Evolutionary conservation across 306 rosid species (phyloP).

Genomic region (Begonia peltatifolia): DNA sequence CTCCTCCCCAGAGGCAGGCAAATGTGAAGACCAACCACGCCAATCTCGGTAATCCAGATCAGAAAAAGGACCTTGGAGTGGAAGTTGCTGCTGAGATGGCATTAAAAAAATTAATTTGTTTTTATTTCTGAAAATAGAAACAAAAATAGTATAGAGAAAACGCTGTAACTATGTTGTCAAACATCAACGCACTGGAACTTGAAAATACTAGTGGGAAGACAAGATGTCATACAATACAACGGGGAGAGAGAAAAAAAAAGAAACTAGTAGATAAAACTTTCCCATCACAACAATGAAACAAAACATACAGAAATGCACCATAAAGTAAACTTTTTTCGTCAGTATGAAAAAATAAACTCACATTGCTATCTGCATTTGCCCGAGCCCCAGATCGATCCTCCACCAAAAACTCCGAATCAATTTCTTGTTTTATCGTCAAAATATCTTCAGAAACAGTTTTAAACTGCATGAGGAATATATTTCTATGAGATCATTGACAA

Average conservation of each 20-base stretch:
- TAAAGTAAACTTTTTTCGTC: neutral
- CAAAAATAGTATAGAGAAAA: too few relatives aligned
- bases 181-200: neutral
- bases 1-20: constrained; percentile 17
- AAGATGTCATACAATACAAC: too few relatives aligned
- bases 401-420: constrained; percentile 19
- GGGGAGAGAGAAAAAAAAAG: too few relatives aligned
- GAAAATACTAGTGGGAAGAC: neutral
- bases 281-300: neutral
- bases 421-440: constrained; percentile 23
- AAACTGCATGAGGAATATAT: constrained; percentile 7
- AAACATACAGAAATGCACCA: neutral
- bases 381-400: constrained; percentile 26
- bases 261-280: too few relatives aligned
- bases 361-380: constrained; percentile 17
- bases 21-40: constrained; percentile 26
- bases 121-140: neutral
- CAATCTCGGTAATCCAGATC: constrained; percentile 30
- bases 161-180: too few relatives aligned
- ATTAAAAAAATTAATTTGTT: neutral
- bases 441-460: constrained; percentile 18
- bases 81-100: constrained; percentile 13
- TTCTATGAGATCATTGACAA: neutral
- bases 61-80: constrained; percentile 17
- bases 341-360: constrained; percentile 10